Evolutionary conservation across 768 basidiomycete species (phyloP).

Genomic region (Collybiopsis luxurians): DNA sequence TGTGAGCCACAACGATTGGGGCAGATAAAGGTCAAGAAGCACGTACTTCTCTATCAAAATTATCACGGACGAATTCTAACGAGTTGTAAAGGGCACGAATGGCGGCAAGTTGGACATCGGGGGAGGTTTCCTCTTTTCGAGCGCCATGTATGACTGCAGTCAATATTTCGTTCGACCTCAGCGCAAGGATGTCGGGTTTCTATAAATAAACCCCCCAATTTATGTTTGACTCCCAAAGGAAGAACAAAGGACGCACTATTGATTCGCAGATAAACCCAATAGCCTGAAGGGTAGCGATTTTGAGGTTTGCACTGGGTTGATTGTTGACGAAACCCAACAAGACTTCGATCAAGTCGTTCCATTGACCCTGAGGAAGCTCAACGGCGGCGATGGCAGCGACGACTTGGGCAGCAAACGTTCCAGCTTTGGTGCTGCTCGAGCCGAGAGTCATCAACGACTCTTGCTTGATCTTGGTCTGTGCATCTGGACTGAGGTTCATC

Average conservation of each 20-base stretch:
- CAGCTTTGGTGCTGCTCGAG: constrained; percentile 68
- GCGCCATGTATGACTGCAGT: constrained; percentile 99
- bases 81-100: constrained; percentile 93
- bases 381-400: constrained; percentile 93
- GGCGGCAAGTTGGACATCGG: constrained; percentile 91
- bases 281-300: constrained; percentile 87
- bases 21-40: constrained; percentile 1
- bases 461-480: constrained; percentile 83
- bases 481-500: constrained; percentile 67
- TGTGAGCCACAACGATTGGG: not conserved
- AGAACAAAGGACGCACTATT: constrained; percentile 58
- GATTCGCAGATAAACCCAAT: constrained; percentile 98
- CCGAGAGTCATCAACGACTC: constrained; percentile 81
- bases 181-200: constrained; percentile 90
- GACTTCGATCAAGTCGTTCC: constrained; percentile 87
- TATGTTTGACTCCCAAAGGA: constrained; percentile 13
- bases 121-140: constrained; percentile 88
- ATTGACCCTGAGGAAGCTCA: constrained; percentile 84
- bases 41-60: constrained; percentile 94
- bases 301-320: constrained; percentile 62
- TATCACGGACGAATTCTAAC: constrained; percentile 95
- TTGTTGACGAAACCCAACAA: constrained; percentile 84
- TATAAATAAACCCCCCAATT: constrained; percentile 27
- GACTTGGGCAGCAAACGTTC: constrained; percentile 88
- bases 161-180: constrained; percentile 94